Evolutionary conservation across 179 eudicot genomes (phyloP), one percentile per base, ranked within the genome.

Genomic region (Camellia oleifera): DNA sequence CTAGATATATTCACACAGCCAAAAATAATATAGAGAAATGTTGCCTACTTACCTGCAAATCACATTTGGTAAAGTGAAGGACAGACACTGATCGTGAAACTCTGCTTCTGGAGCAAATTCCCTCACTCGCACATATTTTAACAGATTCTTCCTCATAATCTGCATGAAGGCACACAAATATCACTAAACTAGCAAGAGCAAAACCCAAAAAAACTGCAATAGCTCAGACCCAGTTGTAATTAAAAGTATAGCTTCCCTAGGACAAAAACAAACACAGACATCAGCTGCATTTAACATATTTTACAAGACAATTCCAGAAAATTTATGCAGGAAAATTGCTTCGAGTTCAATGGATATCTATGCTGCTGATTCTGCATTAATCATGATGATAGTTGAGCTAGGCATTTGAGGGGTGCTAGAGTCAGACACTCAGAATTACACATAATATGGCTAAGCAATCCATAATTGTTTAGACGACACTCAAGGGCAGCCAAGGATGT

Each of bases 61-160:
- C 81, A 96, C 89, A 83, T 96, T 92, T 76, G 95, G 97, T 83
- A 96, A 82, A 42, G 87, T 84, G 81, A 94, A 91, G 69, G 96
- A 88, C 46, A 87, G 69, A 50, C 77, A 80, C 48, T 86, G 81
- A 73, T 77, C 79, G 18, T 73, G 85, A 86, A 96, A 96, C 88
- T 96, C 92, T 40, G 99, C 99, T 85, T 96, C 97, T 63, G 96
- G 97, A 81, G 98, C 93, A 75, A 96, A 96, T 86, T 96, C 99
- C 85, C 87, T 87, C 66, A 96, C 92, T 10, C 85, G 97, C 58
- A 94, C 88, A 80, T 82, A 86, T 80, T 88, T 89, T 69, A 96
- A 77, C 74, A 96, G 89, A 82, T 91, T 92, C 88, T 86, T 94
- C 81, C 96, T 94, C 98, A 96, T 92, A 79, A 96, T 85, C 99